phyloP scores from a whole-genome alignment of 495 filamentous ascomycete genomes.

The Aspergillus avenaceus region DNA sequence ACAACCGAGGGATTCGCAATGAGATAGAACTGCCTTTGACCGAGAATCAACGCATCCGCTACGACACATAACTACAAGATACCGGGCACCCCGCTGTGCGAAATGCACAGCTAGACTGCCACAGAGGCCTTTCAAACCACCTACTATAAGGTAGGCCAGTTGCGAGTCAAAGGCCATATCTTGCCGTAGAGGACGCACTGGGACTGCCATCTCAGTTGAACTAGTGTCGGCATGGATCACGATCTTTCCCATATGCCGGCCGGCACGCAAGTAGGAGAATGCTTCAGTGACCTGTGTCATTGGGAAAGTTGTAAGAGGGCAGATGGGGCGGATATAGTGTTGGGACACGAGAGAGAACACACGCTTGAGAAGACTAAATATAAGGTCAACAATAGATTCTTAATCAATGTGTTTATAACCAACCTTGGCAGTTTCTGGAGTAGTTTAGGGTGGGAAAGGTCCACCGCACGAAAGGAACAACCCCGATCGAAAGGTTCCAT shows the following conservation, averaged over 20 bases:
- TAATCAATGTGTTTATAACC: background rate
- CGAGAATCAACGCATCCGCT: conserved; percentile 6
- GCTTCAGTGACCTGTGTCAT: conserved; percentile 18
- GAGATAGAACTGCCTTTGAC: background rate
- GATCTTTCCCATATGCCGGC: conserved; percentile 43
- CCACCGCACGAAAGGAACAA: conserved; percentile 19
- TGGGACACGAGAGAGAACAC: background rate
- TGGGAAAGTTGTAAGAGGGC: conserved; percentile 18
- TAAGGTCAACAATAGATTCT: background rate
- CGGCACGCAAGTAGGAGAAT: conserved; percentile 30
- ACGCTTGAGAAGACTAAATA: conserved; percentile 1
- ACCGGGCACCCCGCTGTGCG: conserved; percentile 1
- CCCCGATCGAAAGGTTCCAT: conserved; percentile 34
- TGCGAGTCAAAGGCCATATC: background rate
- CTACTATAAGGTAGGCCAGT: conserved; percentile 5
- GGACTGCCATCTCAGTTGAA: background rate
- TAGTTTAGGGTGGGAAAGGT: conserved; percentile 8
- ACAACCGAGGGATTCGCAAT: conserved; percentile 2
- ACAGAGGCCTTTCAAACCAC: conserved; percentile 4
- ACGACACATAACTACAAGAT: conserved; percentile 4
- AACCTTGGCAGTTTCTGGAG: background rate
- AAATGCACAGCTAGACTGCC: conserved; percentile 1
- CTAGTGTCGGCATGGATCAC: conserved; percentile 22
- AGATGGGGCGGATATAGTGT: conserved; percentile 33
- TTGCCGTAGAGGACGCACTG: background rate